Evolutionary conservation across 495 filamentous ascomycete genomes (phyloP), one percentile per base, ranked within the genome.

Genomic region (Tirmania nivea): DNA sequence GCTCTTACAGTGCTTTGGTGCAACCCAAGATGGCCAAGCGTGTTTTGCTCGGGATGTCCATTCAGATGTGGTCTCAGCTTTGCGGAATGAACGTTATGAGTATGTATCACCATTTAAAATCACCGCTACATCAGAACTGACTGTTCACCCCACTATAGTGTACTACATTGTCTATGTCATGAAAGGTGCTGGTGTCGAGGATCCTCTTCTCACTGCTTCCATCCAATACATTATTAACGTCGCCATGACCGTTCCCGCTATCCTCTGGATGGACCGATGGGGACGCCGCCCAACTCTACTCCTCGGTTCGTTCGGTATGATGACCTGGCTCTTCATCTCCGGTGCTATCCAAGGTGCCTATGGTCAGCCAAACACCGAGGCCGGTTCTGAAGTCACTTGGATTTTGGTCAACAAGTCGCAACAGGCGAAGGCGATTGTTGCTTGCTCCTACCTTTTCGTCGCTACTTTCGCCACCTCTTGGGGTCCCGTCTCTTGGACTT

Each of bases 181-280:
- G 77, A 70, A 77, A 63, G 63, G 71, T 36, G 77, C 78, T 8
- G 74, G 76, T 52, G 76, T 81, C 47, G 70, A 72, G 31, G 75
- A 79, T 9, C 75, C 79, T 3, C 73, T 86, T 10, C 69, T 83
- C 31, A 79, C 80, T 2, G 75, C 83, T 3, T 80, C 78, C 0
- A 80, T 88, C 51, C 82, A 86, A 58, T 88, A 86, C 63, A 75
- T 86, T 51, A 78, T 88, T 65, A 84, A 84, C 65, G 79, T 84
- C 2, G 68, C 70, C 19, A 63, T 85, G 55, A 84, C 80, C 10
- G 57, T 79, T 3, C 76, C 76, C 0, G 76, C 76, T 3, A 73
- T 81, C 36, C 56, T 80, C 12, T 70, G 71, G 59, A 69, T 78
- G 48, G 75, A 78, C 59, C 60, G 60, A 31, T 71, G 72, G 57